These are phyloP conservation scores for Nidula microcarpa DNA, from an alignment of 768 basidiomycete species.

Conservation along the genomic window DNA sequence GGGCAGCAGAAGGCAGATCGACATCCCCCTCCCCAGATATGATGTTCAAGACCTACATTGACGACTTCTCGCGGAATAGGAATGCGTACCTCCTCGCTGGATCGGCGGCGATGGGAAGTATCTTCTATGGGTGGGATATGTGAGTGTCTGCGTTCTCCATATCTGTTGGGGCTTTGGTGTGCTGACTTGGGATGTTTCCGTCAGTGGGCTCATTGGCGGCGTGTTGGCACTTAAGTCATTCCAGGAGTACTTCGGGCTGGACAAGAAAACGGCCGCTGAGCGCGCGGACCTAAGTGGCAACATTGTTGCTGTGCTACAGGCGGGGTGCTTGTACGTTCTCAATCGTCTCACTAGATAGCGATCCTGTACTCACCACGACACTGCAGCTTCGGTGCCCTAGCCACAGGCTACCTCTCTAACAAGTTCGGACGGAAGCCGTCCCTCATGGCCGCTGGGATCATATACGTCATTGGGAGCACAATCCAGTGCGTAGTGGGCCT, in stretches of 20 bases:
- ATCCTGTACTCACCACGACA: too few relatives aligned
- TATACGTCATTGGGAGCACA: constrained; percentile 46
- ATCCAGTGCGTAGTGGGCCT: constrained; percentile 42
- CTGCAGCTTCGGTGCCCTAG: constrained; percentile 41
- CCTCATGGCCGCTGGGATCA: constrained; percentile 37
- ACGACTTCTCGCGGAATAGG: constrained; percentile 24
- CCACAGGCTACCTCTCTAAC: constrained; percentile 33
- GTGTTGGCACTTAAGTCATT: constrained; percentile 43
- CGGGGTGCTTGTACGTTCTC: constrained; percentile 41
- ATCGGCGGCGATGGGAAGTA: constrained; percentile 43
- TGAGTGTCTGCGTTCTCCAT: constrained; percentile 8
- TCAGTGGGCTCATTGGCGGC: constrained; percentile 42
- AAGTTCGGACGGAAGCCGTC: constrained; percentile 44
- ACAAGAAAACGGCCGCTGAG: constrained; percentile 29
- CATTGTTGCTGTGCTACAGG: constrained; percentile 49
- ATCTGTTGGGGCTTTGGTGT: too few relatives aligned
- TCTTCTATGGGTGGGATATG: constrained; percentile 50
- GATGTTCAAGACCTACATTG: constrained; percentile 19
- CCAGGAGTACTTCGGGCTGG: constrained; percentile 42
- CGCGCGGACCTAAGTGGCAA: constrained; percentile 43
- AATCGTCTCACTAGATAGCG: too few relatives aligned
- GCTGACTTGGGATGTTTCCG: too few relatives aligned
- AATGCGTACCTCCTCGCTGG: constrained; percentile 43
- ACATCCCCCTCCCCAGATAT: constrained; percentile 7
- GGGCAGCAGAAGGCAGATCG: too few relatives aligned